Percentiles rank a stretch among this genome's conserved stretches.
phyloP scores from a whole-genome alignment of 306 rosid species.

The Datisca glomerata region DNA sequence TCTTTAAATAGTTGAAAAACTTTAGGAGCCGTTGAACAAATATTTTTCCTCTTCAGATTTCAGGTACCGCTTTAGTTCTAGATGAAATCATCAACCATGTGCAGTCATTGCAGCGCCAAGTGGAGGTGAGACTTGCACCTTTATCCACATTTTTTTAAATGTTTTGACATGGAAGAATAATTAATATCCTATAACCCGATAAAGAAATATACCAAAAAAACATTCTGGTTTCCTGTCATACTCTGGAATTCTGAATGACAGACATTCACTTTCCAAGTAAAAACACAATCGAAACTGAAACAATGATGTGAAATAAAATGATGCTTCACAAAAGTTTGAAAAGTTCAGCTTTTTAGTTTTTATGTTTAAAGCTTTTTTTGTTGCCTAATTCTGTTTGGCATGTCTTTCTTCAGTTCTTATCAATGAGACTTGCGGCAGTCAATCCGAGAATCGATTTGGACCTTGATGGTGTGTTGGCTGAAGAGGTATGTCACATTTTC shows the following conservation, averaged over 20 bases:
- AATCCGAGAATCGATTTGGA: slow-evolving; percentile 77
- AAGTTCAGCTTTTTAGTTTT: slow-evolving; percentile 11
- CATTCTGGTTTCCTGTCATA: too few relatives aligned
- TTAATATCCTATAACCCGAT: too few relatives aligned
- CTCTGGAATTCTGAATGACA: too few relatives aligned
- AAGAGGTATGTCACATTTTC: slow-evolving; percentile 50
- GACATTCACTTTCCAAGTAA: too few relatives aligned
- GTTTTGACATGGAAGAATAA: slow-evolving; percentile 19
- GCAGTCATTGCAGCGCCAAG: slow-evolving; percentile 73
- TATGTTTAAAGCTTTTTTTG: neutral
- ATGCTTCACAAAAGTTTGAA: slow-evolving; percentile 7
- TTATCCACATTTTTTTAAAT: slow-evolving; percentile 11
- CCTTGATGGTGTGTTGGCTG: slow-evolving; percentile 57
- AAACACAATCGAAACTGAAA: too few relatives aligned
- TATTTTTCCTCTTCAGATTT: slow-evolving; percentile 41
- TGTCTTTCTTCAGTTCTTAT: slow-evolving; percentile 59
- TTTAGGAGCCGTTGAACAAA: neutral
- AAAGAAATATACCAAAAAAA: too few relatives aligned
- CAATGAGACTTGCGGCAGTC: slow-evolving; percentile 90
- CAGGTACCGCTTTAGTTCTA: slow-evolving; percentile 79
- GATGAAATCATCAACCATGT: slow-evolving; percentile 90
- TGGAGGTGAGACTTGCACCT: slow-evolving; percentile 61
- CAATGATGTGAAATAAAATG: too few relatives aligned
- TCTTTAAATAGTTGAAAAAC: slow-evolving; percentile 5
- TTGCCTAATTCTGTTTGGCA: slow-evolving; percentile 1